Evolutionary conservation across 768 basidiomycete genomes (phyloP).

Genomic region (Vishniacozyma victoriae): DNA sequence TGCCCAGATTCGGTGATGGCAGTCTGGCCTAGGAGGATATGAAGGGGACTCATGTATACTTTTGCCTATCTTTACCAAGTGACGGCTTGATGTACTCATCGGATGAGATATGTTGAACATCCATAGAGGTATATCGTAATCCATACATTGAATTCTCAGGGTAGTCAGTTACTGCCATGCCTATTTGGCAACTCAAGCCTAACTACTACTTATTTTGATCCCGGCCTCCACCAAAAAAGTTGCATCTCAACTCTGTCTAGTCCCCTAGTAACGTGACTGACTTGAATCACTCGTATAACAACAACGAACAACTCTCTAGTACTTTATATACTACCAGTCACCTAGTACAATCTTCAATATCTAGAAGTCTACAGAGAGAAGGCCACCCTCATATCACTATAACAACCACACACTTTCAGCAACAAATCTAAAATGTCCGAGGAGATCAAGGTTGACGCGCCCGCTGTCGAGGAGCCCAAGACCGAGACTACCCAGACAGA

Average conservation of each 20-base stretch:
- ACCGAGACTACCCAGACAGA: constrained; percentile 3
- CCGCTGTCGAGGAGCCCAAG: constrained; percentile 3
- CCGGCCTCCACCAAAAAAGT: background rate
- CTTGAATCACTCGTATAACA: background rate
- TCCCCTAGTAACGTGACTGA: background rate
- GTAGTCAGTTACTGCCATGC: constrained; percentile 1
- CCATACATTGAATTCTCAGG: constrained; percentile 12
- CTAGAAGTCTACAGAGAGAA: background rate
- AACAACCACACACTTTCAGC: too few relatives aligned
- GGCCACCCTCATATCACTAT: background rate
- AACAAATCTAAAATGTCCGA: too few relatives aligned
- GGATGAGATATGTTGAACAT: too few relatives aligned
- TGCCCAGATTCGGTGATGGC: too few relatives aligned
- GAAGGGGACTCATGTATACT: too few relatives aligned
- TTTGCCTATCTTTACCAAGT: too few relatives aligned
- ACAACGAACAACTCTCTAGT: constrained; percentile 1
- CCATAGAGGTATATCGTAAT: too few relatives aligned
- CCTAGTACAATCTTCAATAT: background rate
- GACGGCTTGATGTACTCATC: too few relatives aligned
- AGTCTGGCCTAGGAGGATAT: too few relatives aligned
- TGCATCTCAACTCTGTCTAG: background rate
- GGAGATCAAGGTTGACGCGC: constrained; percentile 14
- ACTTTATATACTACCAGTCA: background rate
- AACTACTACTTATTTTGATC: background rate
- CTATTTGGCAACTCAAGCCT: constrained; percentile 12